Evolutionary conservation across 1,139 yeast species (phyloP), one percentile per base, ranked within the genome.

Genomic region (Protomyces arabidopsidicola): DNA sequence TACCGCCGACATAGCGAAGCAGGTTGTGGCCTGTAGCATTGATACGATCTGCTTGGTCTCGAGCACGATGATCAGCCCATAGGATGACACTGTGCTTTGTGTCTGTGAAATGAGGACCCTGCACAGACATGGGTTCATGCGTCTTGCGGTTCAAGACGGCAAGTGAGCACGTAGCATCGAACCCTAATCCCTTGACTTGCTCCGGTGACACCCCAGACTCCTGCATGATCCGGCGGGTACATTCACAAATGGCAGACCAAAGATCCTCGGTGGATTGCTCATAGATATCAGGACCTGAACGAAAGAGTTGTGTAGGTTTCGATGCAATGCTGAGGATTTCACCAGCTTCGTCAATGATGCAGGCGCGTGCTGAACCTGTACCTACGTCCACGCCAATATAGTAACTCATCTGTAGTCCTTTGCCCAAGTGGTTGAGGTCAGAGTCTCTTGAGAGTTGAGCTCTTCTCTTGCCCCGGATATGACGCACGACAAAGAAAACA

Each of bases 301-400:
- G 71, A 16, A 53, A 53, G 6, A 87, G 87, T 87, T 75, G 86
- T 85, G 77, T 96, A 77, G 68, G 87, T 81, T 90, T 81, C 72
- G 91, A 90, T 34, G 93, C 84, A 65, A 90, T 77, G 0, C 96
- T 69, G 59, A 90, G 77, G 64, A 93, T 90, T 60, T 87, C 85
- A 64, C 98, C 98, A 58, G 82, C 78, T 70, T 85, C 82, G 74
- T 91, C 95, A 68, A 91, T 89, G 34, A 93, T 78, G 73, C 97
- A 93, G 2, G 98, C 98, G 69, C 98, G 81, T 12, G 97, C 97
- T 2, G 96, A 88, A 18, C 98, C 98, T 0, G 98, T 91, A 31
- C 98, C 98, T 42, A 93, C 98, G 73, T 93, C 98, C 10, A 58
- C 62, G 12, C 62, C 62, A 24, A 58, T 58, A 31, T 58, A 58